Percentiles rank a stretch among this genome's conserved stretches.
These are phyloP conservation scores for Fomitiporia mediterranea DNA, from an alignment of 1,284 basidiomycete species.

Conservation along the genomic window DNA sequence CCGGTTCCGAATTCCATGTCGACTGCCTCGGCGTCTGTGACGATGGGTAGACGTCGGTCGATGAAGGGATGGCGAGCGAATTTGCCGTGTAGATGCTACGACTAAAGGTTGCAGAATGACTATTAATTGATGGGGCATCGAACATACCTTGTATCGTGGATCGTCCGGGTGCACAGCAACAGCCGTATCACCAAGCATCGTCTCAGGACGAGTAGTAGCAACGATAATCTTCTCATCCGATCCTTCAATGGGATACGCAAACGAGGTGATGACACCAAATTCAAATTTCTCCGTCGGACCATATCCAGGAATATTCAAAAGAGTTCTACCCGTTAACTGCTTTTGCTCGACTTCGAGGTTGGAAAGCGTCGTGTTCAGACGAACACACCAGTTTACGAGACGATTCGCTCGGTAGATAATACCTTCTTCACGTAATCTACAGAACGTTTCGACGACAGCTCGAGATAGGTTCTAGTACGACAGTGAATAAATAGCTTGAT, in stretches of 20 bases:
- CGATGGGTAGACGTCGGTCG: constrained; percentile 82
- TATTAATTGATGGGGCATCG: neutral
- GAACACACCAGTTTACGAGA: constrained; percentile 98
- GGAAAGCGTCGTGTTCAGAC: constrained; percentile 93
- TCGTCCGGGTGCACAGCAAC: constrained; percentile 97
- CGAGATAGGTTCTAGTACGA: constrained; percentile 61
- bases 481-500: neutral
- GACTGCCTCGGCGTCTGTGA: constrained; percentile 81
- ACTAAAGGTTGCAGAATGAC: neutral
- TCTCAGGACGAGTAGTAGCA: constrained; percentile 97
- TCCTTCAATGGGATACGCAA: constrained; percentile 88
- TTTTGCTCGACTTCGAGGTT: constrained; percentile 98
- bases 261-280: constrained; percentile 95
- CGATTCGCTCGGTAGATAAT: constrained; percentile 95
- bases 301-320: constrained; percentile 93
- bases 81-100: constrained; percentile 88
- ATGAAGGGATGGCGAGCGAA: constrained; percentile 91
- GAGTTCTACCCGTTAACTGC: constrained; percentile 82
- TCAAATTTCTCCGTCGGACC: constrained; percentile 93
- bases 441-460: constrained; percentile 93
- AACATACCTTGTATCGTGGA: constrained; percentile 68
- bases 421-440: constrained; percentile 88
- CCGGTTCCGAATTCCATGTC: constrained; percentile 98
- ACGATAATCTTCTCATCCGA: constrained; percentile 94
- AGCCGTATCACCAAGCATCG: constrained; percentile 97